Base-by-base conservation (phyloP, 495 filamentous ascomycete species). In the Xanthoparmelia taractica region DNA sequence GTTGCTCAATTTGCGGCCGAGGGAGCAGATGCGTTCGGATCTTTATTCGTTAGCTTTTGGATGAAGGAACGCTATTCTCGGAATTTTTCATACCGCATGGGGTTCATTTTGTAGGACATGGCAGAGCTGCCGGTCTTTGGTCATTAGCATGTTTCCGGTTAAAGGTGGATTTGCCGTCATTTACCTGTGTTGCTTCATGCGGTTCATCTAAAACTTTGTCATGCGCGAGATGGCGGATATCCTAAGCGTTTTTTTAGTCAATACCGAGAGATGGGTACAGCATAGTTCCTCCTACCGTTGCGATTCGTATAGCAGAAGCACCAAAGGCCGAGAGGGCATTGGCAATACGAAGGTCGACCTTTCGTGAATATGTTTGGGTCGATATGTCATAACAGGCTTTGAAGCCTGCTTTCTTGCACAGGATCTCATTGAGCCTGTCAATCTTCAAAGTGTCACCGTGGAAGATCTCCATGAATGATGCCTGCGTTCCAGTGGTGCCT, bases 371-470 rank as follows among this genome's bases (percentile, higher is more conserved):
- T 27, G 87, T 90, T 74, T 95, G 91, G 64, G 81, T 86, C 33
- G 89, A 89, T 59, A 94, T 87, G 64, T 80, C 79, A 73, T 89
- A 96, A 40, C 84, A 82, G 27, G 79, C 83, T 60, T 64, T 67
- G 77, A 98, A 97, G 10, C 91, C 91, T 59, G 90, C 86, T 75
- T 96, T 95, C 74, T 91, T 70, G 63, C 86, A 90, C 50, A 97
- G 82, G 12, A 94, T 82, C 69, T 87, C 82, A 67, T 83, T 74
- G 4, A 92, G 79, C 67, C 86, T 73, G 67, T 93, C 87, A 38
- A 91, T 84, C 76, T 96, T 96, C 47, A 75, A 75, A 65, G 85
- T 80, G 71, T 97, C 86, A 47, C 87, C 88, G 20, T 87, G 71
- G 77, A 98, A 98, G 72, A 91, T 89, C 66, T 85, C 74, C 36